Conservation (phyloP, 1,284 basidiomycete genomes). For the Sporisorium graminicola region DNA sequence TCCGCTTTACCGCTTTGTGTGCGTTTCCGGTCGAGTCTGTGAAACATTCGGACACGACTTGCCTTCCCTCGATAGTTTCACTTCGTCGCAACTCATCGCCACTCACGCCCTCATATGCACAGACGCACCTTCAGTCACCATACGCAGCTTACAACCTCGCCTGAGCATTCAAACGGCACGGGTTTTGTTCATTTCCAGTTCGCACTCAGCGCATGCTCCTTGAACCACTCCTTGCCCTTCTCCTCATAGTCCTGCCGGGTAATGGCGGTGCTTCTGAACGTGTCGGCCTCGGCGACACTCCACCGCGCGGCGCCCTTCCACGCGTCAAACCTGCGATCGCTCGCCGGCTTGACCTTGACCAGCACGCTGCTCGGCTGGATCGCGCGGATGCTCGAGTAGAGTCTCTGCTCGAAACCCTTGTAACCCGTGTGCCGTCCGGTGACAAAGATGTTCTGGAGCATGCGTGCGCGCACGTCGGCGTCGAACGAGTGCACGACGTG, state of each 20-base stretch:
- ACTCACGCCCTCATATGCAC: too few species aligned
- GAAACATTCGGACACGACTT: too few species aligned
- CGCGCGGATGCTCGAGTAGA: conserved; percentile 74
- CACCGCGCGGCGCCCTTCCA: conserved; percentile 94
- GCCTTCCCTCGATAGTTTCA: too few species aligned
- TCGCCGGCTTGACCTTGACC: conserved; percentile 71
- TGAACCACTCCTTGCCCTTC: conserved; percentile 82
- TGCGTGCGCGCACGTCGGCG: conserved; percentile 74
- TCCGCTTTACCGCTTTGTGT: not conserved
- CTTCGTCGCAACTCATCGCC: not conserved
- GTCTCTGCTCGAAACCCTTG: conserved; percentile 78
- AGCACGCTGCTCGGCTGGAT: conserved; percentile 50
- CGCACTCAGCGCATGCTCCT: conserved; percentile 70
- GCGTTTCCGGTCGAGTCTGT: not conserved
- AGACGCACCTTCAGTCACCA: not conserved
- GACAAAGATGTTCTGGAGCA: conserved; percentile 88
- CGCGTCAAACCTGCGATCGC: conserved; percentile 81
- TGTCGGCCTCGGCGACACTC: conserved; percentile 71
- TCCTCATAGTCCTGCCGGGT: conserved; percentile 90
- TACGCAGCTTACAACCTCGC: not conserved
- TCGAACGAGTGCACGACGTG: conserved; percentile 86
- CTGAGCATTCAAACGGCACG: not conserved
- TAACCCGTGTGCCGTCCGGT: conserved; percentile 85
- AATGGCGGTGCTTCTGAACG: conserved; percentile 73
- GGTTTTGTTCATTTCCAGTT: conserved; percentile 35